phyloP scores from a whole-genome alignment of 192 early-diverging fungal genomes.

The Chytriomyces confervae region DNA sequence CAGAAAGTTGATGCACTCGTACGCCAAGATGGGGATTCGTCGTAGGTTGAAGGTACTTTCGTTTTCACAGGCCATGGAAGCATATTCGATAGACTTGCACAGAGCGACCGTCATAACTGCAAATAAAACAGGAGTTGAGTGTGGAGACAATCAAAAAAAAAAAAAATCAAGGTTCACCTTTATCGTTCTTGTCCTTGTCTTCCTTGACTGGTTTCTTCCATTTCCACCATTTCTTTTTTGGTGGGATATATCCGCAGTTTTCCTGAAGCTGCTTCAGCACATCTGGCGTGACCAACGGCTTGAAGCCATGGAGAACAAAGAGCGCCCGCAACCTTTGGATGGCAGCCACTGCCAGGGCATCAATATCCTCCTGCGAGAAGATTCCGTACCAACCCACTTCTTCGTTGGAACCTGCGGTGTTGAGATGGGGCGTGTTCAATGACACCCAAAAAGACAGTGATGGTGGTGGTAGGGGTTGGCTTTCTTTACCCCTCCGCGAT shows the following conservation, averaged over 20 bases:
- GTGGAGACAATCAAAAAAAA: conserved; percentile 4
- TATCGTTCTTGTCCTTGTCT: conserved; percentile 13
- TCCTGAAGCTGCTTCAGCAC: conserved; percentile 43
- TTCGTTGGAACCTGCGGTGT: conserved; percentile 14
- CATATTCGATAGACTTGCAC: conserved; percentile 37
- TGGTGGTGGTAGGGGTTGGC: not conserved
- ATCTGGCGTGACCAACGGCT: conserved; percentile 32
- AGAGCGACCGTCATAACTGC: conserved; percentile 33
- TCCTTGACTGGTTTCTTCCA: conserved; percentile 23
- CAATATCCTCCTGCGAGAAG: conserved; percentile 25
- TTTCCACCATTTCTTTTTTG: conserved; percentile 49
- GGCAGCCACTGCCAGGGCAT: conserved; percentile 1
- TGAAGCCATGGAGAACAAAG: not conserved
- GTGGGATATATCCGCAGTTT: conserved; percentile 14
- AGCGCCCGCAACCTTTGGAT: conserved; percentile 5
- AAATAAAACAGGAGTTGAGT: not conserved
- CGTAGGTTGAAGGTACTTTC: conserved; percentile 20
- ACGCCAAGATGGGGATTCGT: conserved; percentile 49
- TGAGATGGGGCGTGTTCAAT: not conserved
- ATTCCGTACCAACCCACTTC: conserved; percentile 13
- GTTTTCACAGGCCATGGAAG: conserved; percentile 37
- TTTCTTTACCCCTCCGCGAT: conserved; percentile 6
- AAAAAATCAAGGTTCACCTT: not conserved
- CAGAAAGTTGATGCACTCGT: conserved; percentile 46
- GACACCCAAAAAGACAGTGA: not conserved